Evolutionary conservation across 805 yeast genomes (phyloP).

Genomic region (Starmera quercuum): DNA sequence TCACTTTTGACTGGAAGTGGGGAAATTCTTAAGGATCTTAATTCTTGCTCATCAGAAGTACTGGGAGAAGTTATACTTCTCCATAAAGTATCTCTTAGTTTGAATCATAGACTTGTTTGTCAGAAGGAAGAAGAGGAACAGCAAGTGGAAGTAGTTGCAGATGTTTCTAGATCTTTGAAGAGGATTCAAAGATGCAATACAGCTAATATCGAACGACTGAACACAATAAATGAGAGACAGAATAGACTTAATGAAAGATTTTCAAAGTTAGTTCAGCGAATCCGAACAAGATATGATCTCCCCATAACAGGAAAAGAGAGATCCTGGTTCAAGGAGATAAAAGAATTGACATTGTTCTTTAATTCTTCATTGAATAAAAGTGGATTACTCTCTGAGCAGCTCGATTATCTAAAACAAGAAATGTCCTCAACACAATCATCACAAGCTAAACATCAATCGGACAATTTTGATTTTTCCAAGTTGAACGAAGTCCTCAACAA

Average conservation of each 20-base stretch:
- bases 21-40: neutral
- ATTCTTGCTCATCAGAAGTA: neutral
- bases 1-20: too few relatives aligned
- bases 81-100: slow-evolving; percentile 25
- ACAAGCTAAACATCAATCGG: neutral
- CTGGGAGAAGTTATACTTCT: slow-evolving; percentile 8
- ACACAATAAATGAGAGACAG: slow-evolving; percentile 24
- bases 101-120: slow-evolving; percentile 27
- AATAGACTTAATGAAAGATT: slow-evolving; percentile 23
- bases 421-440: slow-evolving; percentile 9
- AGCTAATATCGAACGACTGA: slow-evolving; percentile 9
- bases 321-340: slow-evolving; percentile 38
- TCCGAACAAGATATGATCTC: slow-evolving; percentile 17
- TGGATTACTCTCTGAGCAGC: slow-evolving; percentile 19
- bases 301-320: slow-evolving; percentile 34
- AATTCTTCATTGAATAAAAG: slow-evolving; percentile 23
- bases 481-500: slow-evolving; percentile 23
- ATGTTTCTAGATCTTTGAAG: slow-evolving; percentile 13
- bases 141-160: slow-evolving; percentile 27
- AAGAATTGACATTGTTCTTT: slow-evolving; percentile 21
- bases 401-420: slow-evolving; percentile 21
- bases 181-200: slow-evolving; percentile 8
- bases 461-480: slow-evolving; percentile 22
- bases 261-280: slow-evolving; percentile 17
- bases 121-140: slow-evolving; percentile 35